Base-by-base conservation (phyloP, 805 yeast species). In the Myxozyma monticola region DNA sequence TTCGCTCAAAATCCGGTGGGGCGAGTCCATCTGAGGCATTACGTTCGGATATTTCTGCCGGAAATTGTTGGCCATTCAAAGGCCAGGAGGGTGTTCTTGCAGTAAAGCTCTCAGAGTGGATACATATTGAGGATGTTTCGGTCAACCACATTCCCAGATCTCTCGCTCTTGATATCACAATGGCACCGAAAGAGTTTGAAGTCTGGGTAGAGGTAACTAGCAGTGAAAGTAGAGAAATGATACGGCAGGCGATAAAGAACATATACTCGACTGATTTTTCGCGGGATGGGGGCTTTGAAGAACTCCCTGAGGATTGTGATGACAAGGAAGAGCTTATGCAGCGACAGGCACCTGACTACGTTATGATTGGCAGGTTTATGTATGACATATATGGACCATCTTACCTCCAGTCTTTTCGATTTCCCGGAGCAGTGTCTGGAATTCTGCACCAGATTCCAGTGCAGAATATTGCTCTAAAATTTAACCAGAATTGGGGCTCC, bases 11-110 rank as follows among this genome's bases (percentile, higher is more conserved):
- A n/a, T n/a, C n/a, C n/a, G n/a, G n/a, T n/a, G n/a, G n/a, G n/a
- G n/a, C n/a, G n/a, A n/a, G n/a, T n/a, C n/a, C n/a, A n/a, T n/a
- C 9, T 25, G 53, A 48, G 17, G 64, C 62, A 9, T 55, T 65
- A 10, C 31, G 38, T 9, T 38, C 54, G 1, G 61, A 58, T 8
- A 36, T 51, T 7, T 47, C 57, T n/a, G 46, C 53, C 4, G 69
- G 67, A 1, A 49, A 49, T 24, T 67, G 71, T 56, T 67, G 71
- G 71, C 65, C 70, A 18, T 63, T 67, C 42, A 45, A 55, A 6
- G 71, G 71, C 1, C 36, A 47, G 8, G 22, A 42, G 8, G 71
- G 70, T 12, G 45, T 33, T 2, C 50, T 67, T 20, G 69, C 63
- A 0, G 50, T 67, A 26, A 36, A 42, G 14, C 50, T 67, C 24